These are phyloP conservation scores for Chlorella variabilis DNA, from an alignment of 163 green algal species.

Conservation along the genomic window DNA sequence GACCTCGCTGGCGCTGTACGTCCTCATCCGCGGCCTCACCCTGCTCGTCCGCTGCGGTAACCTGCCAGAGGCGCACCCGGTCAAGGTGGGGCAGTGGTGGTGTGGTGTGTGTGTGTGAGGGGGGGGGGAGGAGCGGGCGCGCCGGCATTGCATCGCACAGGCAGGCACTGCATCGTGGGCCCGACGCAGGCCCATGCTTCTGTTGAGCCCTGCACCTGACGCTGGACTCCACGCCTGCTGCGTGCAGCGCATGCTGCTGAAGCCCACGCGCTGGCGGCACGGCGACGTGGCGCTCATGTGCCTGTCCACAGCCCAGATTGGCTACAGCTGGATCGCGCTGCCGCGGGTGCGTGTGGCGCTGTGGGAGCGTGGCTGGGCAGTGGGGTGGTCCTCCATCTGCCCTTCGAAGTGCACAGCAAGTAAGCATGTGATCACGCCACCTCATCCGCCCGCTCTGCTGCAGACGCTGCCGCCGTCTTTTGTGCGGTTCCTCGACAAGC, in stretches of 20 bases:
- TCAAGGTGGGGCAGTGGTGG: constrained; percentile 34
- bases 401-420: not conserved
- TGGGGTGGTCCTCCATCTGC: no score
- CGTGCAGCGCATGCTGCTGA: constrained; percentile 68
- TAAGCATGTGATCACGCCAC: not conserved
- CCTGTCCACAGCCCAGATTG: constrained; percentile 56
- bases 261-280: constrained; percentile 77
- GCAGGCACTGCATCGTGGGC: no score
- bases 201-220: no score
- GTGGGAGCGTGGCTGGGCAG: no score
- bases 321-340: constrained; percentile 88
- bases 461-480: constrained; percentile 81
- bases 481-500: constrained; percentile 87
- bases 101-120: no score
- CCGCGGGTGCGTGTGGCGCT: constrained; percentile 49
- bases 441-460: not conserved
- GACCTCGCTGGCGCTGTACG: constrained; percentile 88
- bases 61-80: constrained; percentile 58
- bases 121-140: not conserved
- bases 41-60: constrained; percentile 90
- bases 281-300: constrained; percentile 92
- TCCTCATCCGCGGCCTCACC: constrained; percentile 85
- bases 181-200: no score
- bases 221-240: no score
- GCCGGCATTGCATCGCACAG: no score